A percentile compares a stretch with the other conserved stretches of the same genome.
These are phyloP conservation scores for Fusarium hainanense DNA, from an alignment of 2,329 filamentous ascomycete genomes.

Conservation along the genomic window DNA sequence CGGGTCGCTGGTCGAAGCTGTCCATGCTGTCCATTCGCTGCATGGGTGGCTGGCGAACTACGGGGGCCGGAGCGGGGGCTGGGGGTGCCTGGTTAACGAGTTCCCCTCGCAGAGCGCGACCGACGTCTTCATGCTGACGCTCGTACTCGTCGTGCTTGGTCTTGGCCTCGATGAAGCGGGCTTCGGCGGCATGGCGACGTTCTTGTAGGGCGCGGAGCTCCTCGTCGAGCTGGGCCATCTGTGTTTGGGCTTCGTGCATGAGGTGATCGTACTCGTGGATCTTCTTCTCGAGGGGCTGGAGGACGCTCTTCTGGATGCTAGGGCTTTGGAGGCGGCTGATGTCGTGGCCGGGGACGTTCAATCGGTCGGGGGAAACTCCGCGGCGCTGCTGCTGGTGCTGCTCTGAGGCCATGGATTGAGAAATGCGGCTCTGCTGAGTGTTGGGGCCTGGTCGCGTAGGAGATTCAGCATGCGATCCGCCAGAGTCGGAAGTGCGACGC, in stretches of 20 bases:
- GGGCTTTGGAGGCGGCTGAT: slow-evolving; percentile 59
- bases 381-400: slow-evolving; percentile 37
- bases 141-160: slow-evolving; percentile 58
- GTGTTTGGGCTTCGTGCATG: slow-evolving; percentile 55
- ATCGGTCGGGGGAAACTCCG: slow-evolving; percentile 29
- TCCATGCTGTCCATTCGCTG: slow-evolving; percentile 41
- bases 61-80: background rate
- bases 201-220: slow-evolving; percentile 57
- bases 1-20: slow-evolving; percentile 38
- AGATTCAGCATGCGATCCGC: slow-evolving; percentile 25
- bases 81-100: slow-evolving; percentile 28
- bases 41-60: slow-evolving; percentile 21
- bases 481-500: slow-evolving; percentile 40
- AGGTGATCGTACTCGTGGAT: slow-evolving; percentile 56
- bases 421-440: slow-evolving; percentile 35
- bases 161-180: slow-evolving; percentile 57
- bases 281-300: slow-evolving; percentile 59
- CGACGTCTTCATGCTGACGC: slow-evolving; percentile 56
- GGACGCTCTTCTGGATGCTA: slow-evolving; percentile 56
- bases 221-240: slow-evolving; percentile 57
- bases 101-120: slow-evolving; percentile 56
- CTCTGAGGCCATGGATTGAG: slow-evolving; percentile 27
- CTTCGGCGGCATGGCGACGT: slow-evolving; percentile 54
- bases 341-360: slow-evolving; percentile 32
- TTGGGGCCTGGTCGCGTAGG: slow-evolving; percentile 24